Conservation (phyloP, 306 rosid genomes). For the Neltuma alba region DNA sequence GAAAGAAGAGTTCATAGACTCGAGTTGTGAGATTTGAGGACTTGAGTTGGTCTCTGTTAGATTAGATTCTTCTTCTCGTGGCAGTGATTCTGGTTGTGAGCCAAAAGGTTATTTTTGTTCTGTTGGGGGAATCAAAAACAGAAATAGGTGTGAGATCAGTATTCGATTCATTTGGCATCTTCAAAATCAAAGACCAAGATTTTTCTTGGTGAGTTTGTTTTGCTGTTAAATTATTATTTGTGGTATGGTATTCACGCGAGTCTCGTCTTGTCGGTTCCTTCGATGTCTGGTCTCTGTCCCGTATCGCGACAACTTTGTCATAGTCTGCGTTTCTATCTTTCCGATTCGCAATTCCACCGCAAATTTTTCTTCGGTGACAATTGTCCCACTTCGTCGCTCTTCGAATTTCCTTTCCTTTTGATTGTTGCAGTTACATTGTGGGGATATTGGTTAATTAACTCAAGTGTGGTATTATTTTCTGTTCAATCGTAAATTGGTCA, state of each 20-base stretch:
- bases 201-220: constrained; percentile 50
- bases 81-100: constrained; percentile 25
- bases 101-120: constrained; percentile 33
- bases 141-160: constrained; percentile 16
- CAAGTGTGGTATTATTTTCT: constrained; percentile 24
- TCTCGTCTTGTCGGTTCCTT: constrained; percentile 39
- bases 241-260: constrained; percentile 23
- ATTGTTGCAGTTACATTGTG: not conserved
- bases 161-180: constrained; percentile 19
- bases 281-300: constrained; percentile 46
- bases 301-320: constrained; percentile 38
- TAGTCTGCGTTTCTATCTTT: constrained; percentile 13
- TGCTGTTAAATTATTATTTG: constrained; percentile 17
- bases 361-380: constrained; percentile 3
- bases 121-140: not conserved
- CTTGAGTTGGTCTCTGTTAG: constrained; percentile 25
- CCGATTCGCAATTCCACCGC: not conserved
- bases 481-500: constrained; percentile 18
- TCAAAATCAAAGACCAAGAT: constrained; percentile 24
- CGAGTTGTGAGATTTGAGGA: not conserved
- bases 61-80: constrained; percentile 1
- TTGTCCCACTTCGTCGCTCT: constrained; percentile 30
- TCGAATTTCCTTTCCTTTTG: constrained; percentile 4
- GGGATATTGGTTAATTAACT: constrained; percentile 8
- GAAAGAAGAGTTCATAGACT: not conserved